Base-by-base conservation (phyloP, 306 rosid species). In the Glycine tomentella region DNA sequence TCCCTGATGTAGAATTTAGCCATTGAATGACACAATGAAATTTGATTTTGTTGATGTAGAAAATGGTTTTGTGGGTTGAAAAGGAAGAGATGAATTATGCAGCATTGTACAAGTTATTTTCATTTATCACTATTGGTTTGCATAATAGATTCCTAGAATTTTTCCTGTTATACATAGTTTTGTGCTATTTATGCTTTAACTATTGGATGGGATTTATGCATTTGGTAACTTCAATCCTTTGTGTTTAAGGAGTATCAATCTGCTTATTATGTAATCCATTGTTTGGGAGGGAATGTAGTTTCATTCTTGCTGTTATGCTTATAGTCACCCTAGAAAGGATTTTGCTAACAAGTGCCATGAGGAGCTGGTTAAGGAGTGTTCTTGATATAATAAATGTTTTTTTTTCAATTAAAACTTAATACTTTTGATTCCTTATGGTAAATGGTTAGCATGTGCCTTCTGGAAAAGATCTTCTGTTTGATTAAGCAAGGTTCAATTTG, bases 241-340 rank as follows among this genome's bases (percentile, higher is more conserved):
- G 66, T 72, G 66, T 45, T 72, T 78, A 45, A 73, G 63, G 58
- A 51, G 33, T 70, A 61, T 52, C 10, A 31, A n/a, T 40, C 36
- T 61, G 66, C 25, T 34, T 48, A 67, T 14, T 8, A 12, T n/a
- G 49, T 58, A 71, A 50, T 70, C 58, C 15, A 16, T 75, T 68
- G 48, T 58, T 38, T 69, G 13, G n/a, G 57, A 58, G 52, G 53
- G 17, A 66, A 20, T 25, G n/a, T 20, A 34, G 66, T 31, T 36
- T 59, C 64, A 20, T 38, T 58, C 66, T 76, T 56, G 9, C 31
- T 52, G 57, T 45, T 10, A 33, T 66, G 69, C 59, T 61, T 75
- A 14, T 50, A 70, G 13, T 63, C 69, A 33, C 68, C 33, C 69
- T 63, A 63, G 69, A 33, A 69, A 48, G 8, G 53, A 7, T 75